Percentiles rank a stretch among this genome's conserved stretches.
Evolutionary conservation across 2,329 filamentous ascomycete genomes (phyloP).

Genomic region (Scedosporium apiospermum): DNA sequence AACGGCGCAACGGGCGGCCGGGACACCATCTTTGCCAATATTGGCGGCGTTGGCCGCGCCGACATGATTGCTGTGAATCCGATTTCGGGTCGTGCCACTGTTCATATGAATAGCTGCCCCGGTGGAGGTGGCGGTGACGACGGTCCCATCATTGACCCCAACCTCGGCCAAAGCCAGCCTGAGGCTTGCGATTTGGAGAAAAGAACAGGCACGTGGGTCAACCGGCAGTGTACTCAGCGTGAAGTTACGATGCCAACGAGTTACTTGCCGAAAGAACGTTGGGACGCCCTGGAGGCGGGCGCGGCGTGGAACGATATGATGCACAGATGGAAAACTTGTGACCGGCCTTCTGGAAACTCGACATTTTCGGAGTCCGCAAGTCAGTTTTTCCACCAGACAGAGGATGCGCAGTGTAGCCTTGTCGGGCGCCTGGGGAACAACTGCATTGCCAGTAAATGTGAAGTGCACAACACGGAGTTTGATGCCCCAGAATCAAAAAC

Average conservation of each 20-base stretch:
- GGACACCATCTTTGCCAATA: slow-evolving; percentile 15
- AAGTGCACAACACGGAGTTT: too few relatives aligned
- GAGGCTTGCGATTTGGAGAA: not conserved
- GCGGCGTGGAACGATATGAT: not conserved
- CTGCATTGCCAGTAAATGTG: too few relatives aligned
- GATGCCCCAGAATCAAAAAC: too few relatives aligned
- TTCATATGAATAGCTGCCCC: slow-evolving; percentile 12
- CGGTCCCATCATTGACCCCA: not conserved
- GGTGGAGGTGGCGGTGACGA: slow-evolving; percentile 1
- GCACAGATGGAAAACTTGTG: too few relatives aligned
- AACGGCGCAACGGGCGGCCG: slow-evolving; percentile 11
- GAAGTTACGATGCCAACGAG: not conserved
- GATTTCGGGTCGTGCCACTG: slow-evolving; percentile 8
- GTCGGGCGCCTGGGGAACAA: too few relatives aligned
- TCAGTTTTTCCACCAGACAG: too few relatives aligned
- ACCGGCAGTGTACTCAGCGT: not conserved
- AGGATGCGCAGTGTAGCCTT: too few relatives aligned
- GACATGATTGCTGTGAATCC: slow-evolving; percentile 14
- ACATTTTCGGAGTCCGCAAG: too few relatives aligned
- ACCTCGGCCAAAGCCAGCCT: not conserved
- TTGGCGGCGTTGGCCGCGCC: slow-evolving; percentile 17
- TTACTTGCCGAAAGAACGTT: not conserved
- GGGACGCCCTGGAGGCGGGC: not conserved
- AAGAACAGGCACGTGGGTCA: not conserved
- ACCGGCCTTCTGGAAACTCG: too few relatives aligned